Conservation (phyloP, 371 early-diverging fungal species). For the Phascolomyces articulosus region DNA sequence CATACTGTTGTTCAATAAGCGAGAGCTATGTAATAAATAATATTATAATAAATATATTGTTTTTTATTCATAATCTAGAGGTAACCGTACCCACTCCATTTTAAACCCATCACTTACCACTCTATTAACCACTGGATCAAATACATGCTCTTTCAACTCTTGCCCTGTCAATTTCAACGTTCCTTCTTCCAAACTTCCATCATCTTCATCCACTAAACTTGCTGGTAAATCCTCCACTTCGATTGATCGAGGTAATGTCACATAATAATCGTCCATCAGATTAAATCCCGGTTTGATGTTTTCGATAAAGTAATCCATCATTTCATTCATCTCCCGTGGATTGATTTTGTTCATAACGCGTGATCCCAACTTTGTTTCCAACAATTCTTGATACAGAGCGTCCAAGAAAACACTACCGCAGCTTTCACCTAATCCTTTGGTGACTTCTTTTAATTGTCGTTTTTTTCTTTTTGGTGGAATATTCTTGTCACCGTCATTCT, state of each 20-base stretch:
- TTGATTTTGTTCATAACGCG: slow-evolving; percentile 43
- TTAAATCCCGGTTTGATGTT: slow-evolving; percentile 62
- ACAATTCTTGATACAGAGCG: slow-evolving; percentile 39
- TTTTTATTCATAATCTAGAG: too few relatives aligned
- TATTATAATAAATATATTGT: not conserved
- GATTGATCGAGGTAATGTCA: slow-evolving; percentile 48
- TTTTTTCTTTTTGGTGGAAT: too few relatives aligned
- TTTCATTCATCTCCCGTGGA: slow-evolving; percentile 40
- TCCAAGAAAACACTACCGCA: slow-evolving; percentile 64
- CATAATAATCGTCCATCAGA: slow-evolving; percentile 52
- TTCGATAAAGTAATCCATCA: slow-evolving; percentile 62
- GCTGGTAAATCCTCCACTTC: slow-evolving; percentile 37
- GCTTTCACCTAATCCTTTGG: slow-evolving; percentile 63
- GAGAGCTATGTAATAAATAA: slow-evolving; percentile 36
- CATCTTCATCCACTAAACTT: slow-evolving; percentile 25
- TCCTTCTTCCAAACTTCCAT: slow-evolving; percentile 48
- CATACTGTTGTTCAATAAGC: slow-evolving; percentile 36
- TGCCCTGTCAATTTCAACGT: slow-evolving; percentile 46
- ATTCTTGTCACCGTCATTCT: too few relatives aligned
- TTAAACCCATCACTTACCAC: slow-evolving; percentile 35
- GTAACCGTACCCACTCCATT: too few relatives aligned
- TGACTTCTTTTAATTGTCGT: slow-evolving; percentile 51
- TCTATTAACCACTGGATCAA: slow-evolving; percentile 57
- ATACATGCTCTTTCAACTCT: slow-evolving; percentile 54
- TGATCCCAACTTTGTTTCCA: slow-evolving; percentile 46